A percentile compares a stretch with the other conserved stretches of the same genome.
phyloP scores from a whole-genome alignment of 108 stramenopile genomes.

The Nannochloropsis oceanica region DNA sequence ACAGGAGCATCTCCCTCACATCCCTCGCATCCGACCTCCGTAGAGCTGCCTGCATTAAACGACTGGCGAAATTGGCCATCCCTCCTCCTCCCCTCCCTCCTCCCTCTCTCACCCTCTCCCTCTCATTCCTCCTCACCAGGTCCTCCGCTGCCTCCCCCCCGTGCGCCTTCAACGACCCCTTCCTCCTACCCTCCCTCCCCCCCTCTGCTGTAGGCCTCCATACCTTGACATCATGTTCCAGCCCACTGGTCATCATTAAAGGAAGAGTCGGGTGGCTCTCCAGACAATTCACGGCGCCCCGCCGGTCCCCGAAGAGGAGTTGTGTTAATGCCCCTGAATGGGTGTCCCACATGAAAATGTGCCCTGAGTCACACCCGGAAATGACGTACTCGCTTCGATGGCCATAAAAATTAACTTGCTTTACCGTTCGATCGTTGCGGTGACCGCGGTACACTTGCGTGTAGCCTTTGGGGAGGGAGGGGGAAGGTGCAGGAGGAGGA shows the following conservation, averaged over 20 bases:
- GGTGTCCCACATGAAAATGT: conserved; percentile 26
- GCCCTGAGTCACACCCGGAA: conserved; percentile 19
- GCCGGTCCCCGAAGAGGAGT: conserved; percentile 5
- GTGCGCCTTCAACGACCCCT: background rate
- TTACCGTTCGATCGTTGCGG: conserved; percentile 15
- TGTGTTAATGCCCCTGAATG: background rate
- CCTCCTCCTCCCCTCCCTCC: background rate
- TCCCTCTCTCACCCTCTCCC: background rate
- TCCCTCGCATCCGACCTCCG: too few species aligned
- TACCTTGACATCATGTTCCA: background rate
- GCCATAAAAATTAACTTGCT: conserved; percentile 18
- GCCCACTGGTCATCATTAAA: conserved; percentile 6
- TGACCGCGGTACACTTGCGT: conserved; percentile 1
- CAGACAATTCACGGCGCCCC: conserved; percentile 24
- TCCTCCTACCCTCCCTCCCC: background rate
- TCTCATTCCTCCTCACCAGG: background rate
- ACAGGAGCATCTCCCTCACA: background rate
- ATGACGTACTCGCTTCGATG: conserved; percentile 19
- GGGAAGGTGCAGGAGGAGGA: too few species aligned
- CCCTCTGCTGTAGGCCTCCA: background rate
- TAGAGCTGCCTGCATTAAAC: too few species aligned
- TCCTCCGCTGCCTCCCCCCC: background rate
- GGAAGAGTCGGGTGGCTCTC: conserved; percentile 26
- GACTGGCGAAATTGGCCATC: background rate
- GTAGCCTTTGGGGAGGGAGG: background rate